These are phyloP conservation scores for Rhynchosporium graminicola DNA, from an alignment of 2,329 filamentous ascomycete species.

Conservation along the genomic window DNA sequence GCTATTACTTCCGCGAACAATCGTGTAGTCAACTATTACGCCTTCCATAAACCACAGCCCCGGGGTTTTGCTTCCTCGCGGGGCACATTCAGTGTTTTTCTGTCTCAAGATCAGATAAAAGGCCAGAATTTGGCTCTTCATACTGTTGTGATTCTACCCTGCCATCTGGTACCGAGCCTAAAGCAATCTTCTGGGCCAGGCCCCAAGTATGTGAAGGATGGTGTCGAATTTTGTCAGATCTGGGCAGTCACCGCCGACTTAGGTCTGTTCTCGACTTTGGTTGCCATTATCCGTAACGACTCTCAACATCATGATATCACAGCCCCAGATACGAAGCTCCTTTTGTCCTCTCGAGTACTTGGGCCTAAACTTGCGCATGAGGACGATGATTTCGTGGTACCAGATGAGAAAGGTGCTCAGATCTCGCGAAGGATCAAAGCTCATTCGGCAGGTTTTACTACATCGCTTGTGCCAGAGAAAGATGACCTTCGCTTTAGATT, in stretches of 20 bases:
- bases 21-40: slow-evolving; percentile 36
- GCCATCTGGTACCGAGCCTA: slow-evolving; percentile 17
- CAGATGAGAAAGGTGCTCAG: slow-evolving; percentile 25
- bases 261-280: slow-evolving; percentile 46
- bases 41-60: slow-evolving; percentile 25
- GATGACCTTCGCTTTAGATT: slow-evolving; percentile 27
- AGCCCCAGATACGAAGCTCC: slow-evolving; percentile 22
- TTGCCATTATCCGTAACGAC: slow-evolving; percentile 31
- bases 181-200: slow-evolving; percentile 18
- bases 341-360: slow-evolving; percentile 13
- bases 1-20: slow-evolving; percentile 34
- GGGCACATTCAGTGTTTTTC: slow-evolving; percentile 28
- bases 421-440: not conserved
- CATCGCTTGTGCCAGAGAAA: not conserved
- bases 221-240: slow-evolving; percentile 50
- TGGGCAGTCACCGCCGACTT: slow-evolving; percentile 47
- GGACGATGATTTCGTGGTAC: slow-evolving; percentile 35
- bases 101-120: slow-evolving; percentile 3
- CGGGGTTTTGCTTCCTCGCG: slow-evolving; percentile 19
- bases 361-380: slow-evolving; percentile 18
- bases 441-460: not conserved
- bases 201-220: slow-evolving; percentile 39
- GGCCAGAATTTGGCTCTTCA: not conserved
- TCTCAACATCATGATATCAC: slow-evolving; percentile 11
- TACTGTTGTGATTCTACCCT: slow-evolving; percentile 24